A percentile compares a stretch with the other conserved stretches of the same genome.
Conservation (phyloP, 2,329 filamentous ascomycete genomes). For the Immersiporthe knoxdaviesiana region DNA sequence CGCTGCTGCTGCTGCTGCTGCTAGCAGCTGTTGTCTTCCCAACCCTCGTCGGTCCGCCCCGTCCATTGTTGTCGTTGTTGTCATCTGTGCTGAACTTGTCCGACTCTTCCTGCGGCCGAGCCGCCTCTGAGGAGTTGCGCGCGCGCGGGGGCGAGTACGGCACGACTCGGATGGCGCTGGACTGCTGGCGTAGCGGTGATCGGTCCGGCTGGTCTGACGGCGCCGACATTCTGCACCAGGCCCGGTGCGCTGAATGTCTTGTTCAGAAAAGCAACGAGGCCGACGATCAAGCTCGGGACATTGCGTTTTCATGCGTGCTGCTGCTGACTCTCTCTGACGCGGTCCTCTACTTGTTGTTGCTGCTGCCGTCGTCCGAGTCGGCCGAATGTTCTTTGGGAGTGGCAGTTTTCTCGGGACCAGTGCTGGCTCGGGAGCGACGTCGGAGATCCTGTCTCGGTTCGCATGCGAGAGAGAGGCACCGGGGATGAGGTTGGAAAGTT, state of each 20-base stretch:
- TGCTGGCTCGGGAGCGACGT: constrained; percentile 11
- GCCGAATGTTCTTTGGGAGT: not conserved
- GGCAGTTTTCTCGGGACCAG: not conserved
- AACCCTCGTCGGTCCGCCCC: constrained; percentile 16
- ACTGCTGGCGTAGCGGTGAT: constrained; percentile 45
- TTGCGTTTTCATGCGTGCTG: constrained; percentile 37
- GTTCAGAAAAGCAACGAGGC: constrained; percentile 26
- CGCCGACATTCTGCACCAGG: constrained; percentile 35
- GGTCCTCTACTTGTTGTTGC: not conserved
- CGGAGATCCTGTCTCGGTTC: constrained; percentile 17
- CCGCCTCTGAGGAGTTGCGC: constrained; percentile 24
- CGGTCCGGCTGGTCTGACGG: constrained; percentile 36
- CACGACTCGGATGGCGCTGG: constrained; percentile 50
- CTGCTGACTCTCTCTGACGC: not conserved
- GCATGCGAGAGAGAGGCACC: constrained; percentile 6
- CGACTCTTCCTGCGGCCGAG: constrained; percentile 29
- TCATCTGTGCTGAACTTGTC: constrained; percentile 17
- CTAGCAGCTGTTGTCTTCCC: constrained; percentile 17
- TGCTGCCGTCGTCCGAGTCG: not conserved
- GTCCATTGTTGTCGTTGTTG: not conserved
- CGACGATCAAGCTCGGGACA: constrained; percentile 38
- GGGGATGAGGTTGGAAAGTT: not conserved
- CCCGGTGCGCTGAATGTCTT: constrained; percentile 27
- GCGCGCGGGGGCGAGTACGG: constrained; percentile 51
- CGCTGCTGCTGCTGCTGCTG: constrained; percentile 8